Percentiles rank a stretch among this genome's conserved stretches.
phyloP scores from a whole-genome alignment of 2,329 filamentous ascomycete species.

The Chrysoporthe austroafricana region DNA sequence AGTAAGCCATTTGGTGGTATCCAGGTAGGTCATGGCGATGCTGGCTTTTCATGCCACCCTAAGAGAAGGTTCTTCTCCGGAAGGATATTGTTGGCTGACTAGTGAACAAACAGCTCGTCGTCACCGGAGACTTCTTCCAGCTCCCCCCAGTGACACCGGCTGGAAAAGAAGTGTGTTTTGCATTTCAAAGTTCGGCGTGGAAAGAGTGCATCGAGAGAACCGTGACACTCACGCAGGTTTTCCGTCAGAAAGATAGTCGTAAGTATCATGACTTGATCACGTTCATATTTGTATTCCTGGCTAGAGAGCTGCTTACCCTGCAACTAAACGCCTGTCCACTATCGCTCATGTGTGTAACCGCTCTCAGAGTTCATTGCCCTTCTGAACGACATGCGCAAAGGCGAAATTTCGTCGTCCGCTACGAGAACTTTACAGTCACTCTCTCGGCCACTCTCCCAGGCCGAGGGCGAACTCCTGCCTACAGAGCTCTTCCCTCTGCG shows the following conservation, averaged over 20 bases:
- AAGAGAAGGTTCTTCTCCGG: neutral
- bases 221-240: constrained; percentile 73
- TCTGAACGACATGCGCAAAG: constrained; percentile 78
- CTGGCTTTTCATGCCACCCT: too few relatives aligned
- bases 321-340: neutral
- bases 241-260: constrained; percentile 68
- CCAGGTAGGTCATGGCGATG: constrained; percentile 36
- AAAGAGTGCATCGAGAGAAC: constrained; percentile 74
- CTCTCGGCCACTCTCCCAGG: constrained; percentile 59
- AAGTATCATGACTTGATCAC: neutral
- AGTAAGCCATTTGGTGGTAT: constrained; percentile 75
- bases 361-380: constrained; percentile 66
- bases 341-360: too few relatives aligned
- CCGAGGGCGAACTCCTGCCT: constrained; percentile 62
- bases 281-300: too few relatives aligned
- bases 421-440: constrained; percentile 65
- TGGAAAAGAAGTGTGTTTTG: constrained; percentile 64
- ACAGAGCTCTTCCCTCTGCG: constrained; percentile 76
- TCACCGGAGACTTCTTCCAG: constrained; percentile 80
- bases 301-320: neutral
- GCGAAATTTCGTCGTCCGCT: constrained; percentile 62
- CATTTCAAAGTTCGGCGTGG: constrained; percentile 74
- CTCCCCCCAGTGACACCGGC: constrained; percentile 73
- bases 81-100: neutral
- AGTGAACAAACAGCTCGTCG: constrained; percentile 58